Evolutionary conservation across 2,329 filamentous ascomycete species (phyloP), one percentile per base, ranked within the genome.

Genomic region (Elsinoe ampelina): DNA sequence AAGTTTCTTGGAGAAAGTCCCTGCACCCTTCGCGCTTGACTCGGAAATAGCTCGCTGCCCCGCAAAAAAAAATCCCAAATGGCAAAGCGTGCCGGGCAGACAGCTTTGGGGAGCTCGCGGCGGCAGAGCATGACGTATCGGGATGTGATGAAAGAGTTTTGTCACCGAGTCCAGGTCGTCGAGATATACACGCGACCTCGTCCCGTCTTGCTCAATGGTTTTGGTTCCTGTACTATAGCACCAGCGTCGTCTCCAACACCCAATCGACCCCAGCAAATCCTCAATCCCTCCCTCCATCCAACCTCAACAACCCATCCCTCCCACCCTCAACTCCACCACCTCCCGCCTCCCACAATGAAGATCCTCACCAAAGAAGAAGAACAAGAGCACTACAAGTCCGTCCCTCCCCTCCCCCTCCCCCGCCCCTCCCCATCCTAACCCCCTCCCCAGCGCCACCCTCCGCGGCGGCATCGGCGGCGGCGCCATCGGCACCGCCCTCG

Each of bases 361-460:
- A 78, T 97, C 69, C 80, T 97, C 70, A 95, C 87, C 66, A 89
- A 92, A 71, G 89, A 96, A 81, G 89, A 96, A 76, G 91, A 96
- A 75, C 71, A 78, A 59, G 87, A 81, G 55, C 91, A 96, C 80
- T 95, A 95, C 81, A 75, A 78, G 81, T 83, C 73, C 52, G 74
- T 63, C 15, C 3, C 26, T 55, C 58, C 57, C 47, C 55, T 58
- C 55, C 20, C 54, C 20, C 26, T 11, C 13, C 32, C 12, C 32
- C n/a, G 5, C 5, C 19, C 22, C 39, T 17, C 32, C 41, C 7
- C 26, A 30, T 30, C 7, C 58, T 63, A 52, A 63, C 59, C 63
- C 58, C 19, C 20, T 64, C 54, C 64, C 60, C 67, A 81, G 79
- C 70, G 77, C 80, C 59, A 93, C 95, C 60, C 68, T 97, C 63